phyloP scores from a whole-genome alignment of 768 basidiomycete species.

The Kwoniella bestiolae region DNA sequence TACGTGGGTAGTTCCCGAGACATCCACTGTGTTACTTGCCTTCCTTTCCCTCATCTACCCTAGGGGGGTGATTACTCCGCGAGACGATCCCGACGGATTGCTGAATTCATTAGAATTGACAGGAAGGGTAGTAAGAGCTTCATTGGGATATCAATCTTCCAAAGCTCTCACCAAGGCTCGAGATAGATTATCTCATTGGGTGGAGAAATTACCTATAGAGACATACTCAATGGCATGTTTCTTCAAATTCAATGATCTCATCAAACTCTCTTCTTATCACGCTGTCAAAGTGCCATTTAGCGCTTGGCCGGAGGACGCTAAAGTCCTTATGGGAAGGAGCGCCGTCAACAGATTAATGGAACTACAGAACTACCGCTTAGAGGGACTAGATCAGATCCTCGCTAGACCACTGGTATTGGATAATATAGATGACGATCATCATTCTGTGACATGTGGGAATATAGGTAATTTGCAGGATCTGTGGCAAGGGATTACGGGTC shows the following conservation, averaged over 20 bases:
- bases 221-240: conserved; percentile 43
- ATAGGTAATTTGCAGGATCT: conserved; percentile 6
- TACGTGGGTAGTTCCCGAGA: conserved; percentile 49
- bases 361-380: conserved; percentile 24
- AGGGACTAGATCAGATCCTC: conserved; percentile 36
- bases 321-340: conserved; percentile 34
- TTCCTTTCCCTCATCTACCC: conserved; percentile 52
- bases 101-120: conserved; percentile 36
- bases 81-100: neutral
- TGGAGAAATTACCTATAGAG: conserved; percentile 26
- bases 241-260: conserved; percentile 49
- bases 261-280: conserved; percentile 31
- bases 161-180: conserved; percentile 38
- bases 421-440: neutral
- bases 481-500: conserved; percentile 27
- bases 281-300: conserved; percentile 25
- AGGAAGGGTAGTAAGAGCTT: conserved; percentile 40
- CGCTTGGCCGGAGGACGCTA: conserved; percentile 32
- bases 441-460: conserved; percentile 21
- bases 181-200: conserved; percentile 28
- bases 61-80: conserved; percentile 20
- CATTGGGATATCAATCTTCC: conserved; percentile 49
- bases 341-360: conserved; percentile 16
- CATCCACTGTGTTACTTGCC: conserved; percentile 37
- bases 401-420: neutral